Conservation (phyloP, 192 early-diverging fungal species). For the Tieghemiomyces parasiticus region DNA sequence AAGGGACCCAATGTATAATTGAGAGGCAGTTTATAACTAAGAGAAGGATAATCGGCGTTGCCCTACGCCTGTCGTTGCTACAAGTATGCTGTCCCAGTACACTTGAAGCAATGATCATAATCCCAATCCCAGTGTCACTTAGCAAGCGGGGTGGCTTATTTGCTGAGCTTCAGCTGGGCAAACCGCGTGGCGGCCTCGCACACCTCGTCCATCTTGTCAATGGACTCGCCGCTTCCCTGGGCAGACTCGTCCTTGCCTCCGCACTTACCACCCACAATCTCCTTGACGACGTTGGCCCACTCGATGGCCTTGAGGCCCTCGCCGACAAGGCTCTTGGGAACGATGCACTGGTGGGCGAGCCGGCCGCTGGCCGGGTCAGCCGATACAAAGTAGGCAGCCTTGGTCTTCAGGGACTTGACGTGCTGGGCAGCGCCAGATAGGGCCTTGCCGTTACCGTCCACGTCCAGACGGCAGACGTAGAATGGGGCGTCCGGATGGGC, state of each 20-base stretch:
- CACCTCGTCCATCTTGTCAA: slow-evolving; percentile 54
- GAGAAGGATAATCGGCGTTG: no score
- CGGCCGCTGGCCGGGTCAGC: slow-evolving; percentile 48
- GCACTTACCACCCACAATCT: slow-evolving; percentile 76
- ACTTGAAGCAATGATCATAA: no score
- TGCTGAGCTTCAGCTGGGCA: slow-evolving; percentile 44
- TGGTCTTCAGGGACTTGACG: slow-evolving; percentile 61
- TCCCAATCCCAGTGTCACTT: no score
- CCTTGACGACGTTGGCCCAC: slow-evolving; percentile 77
- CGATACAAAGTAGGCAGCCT: slow-evolving; percentile 76
- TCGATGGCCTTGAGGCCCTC: slow-evolving; percentile 80
- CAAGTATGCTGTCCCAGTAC: no score
- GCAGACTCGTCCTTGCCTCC: slow-evolving; percentile 93
- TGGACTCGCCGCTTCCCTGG: slow-evolving; percentile 68
- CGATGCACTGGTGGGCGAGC: slow-evolving; percentile 70
- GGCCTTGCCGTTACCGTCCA: slow-evolving; percentile 75
- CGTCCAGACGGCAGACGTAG: slow-evolving; percentile 40
- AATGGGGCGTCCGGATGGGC: slow-evolving; percentile 40
- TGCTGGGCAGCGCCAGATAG: slow-evolving; percentile 59
- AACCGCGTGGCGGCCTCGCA: slow-evolving; percentile 55
- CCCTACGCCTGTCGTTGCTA: no score
- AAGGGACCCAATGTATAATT: no score
- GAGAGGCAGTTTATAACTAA: no score
- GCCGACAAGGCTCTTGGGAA: slow-evolving; percentile 54
- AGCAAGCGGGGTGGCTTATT: no score